phyloP scores from a whole-genome alignment of 371 early-diverging fungal genomes.

The Apophysomyces variabilis region DNA sequence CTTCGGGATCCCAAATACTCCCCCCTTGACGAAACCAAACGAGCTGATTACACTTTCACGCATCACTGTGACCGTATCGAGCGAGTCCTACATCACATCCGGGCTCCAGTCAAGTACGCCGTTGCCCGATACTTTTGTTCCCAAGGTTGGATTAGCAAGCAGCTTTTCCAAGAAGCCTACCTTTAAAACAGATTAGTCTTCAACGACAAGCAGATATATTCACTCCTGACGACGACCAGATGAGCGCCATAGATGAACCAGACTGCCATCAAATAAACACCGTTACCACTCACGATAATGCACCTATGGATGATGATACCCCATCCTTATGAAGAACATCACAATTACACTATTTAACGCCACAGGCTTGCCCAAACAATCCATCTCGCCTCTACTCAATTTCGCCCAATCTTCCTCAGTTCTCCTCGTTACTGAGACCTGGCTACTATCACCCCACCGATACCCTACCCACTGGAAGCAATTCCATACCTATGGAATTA shows the following conservation, averaged over 20 bases:
- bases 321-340: neutral
- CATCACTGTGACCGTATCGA: no score
- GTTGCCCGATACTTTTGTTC: conserved; percentile 2
- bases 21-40: no score
- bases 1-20: no score
- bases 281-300: neutral
- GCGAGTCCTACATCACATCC: no score
- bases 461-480: conserved; percentile 13
- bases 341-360: conserved; percentile 10
- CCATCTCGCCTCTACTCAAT: conserved; percentile 5
- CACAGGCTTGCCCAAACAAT: conserved; percentile 12
- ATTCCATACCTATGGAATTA: conserved; percentile 14
- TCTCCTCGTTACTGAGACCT: conserved; percentile 25
- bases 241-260: neutral
- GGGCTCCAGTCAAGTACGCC: no score
- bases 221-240: neutral
- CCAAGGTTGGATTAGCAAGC: neutral
- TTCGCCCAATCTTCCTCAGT: neutral
- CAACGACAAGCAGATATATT: neutral
- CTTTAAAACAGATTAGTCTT: no score
- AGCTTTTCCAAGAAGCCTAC: neutral
- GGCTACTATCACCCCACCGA: conserved; percentile 12
- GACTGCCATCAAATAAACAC: neutral
- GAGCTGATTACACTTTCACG: no score
- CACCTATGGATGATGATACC: neutral